Conservation (phyloP, 2,329 filamentous ascomycete species). For the Colletotrichum zoysiae region DNA sequence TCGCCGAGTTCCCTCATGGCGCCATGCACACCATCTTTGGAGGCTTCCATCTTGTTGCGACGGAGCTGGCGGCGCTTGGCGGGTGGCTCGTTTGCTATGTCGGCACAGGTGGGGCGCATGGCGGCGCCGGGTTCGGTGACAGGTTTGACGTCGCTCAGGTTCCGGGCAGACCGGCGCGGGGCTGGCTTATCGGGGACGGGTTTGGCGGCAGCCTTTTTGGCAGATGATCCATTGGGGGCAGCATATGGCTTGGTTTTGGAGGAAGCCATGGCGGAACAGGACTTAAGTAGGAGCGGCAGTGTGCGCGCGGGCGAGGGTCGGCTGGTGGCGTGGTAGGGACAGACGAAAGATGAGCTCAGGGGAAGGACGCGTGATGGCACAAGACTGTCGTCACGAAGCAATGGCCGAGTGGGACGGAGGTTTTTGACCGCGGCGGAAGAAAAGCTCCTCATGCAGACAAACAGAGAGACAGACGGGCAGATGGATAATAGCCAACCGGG, state of each 20-base stretch:
- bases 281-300: background rate
- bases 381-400: constrained; percentile 9
- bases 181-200: background rate
- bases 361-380: constrained; percentile 28
- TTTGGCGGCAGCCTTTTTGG: constrained; percentile 24
- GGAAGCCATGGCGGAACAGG: constrained; percentile 19
- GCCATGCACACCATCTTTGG: constrained; percentile 50
- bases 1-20: constrained; percentile 61
- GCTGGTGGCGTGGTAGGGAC: background rate
- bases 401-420: background rate
- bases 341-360: constrained; percentile 24
- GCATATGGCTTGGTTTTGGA: constrained; percentile 55
- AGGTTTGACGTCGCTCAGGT: constrained; percentile 28
- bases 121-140: constrained; percentile 29
- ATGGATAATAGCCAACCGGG: background rate
- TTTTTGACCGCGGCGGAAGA: constrained; percentile 37
- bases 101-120: constrained; percentile 18
- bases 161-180: constrained; percentile 38
- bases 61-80: constrained; percentile 31
- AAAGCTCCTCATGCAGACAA: constrained; percentile 42
- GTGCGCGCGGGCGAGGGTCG: background rate
- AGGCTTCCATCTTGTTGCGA: constrained; percentile 30
- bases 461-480: too few relatives aligned
- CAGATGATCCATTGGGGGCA: constrained; percentile 36
- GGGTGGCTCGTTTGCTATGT: constrained; percentile 2